phyloP scores from a whole-genome alignment of 1,284 basidiomycete genomes.

The Heterobasidion parviporum region DNA sequence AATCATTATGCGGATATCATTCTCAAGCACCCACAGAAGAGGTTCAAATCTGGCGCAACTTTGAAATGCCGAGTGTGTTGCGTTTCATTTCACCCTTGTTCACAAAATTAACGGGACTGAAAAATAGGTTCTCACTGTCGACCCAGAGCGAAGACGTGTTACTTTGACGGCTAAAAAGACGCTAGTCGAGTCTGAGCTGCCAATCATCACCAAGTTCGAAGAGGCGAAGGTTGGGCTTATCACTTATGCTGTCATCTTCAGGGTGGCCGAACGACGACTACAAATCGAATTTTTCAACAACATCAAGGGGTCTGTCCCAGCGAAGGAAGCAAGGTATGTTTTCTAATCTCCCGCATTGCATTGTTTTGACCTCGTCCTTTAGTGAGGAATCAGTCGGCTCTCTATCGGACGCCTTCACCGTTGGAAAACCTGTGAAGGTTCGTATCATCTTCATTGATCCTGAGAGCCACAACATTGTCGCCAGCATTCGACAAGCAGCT shows the following conservation, averaged over 20 bases:
- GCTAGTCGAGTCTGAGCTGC: constrained; percentile 74
- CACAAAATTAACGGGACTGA: constrained; percentile 2
- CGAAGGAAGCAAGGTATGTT: constrained; percentile 71
- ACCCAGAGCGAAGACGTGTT: constrained; percentile 77
- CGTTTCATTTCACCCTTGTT: background rate
- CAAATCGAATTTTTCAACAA: constrained; percentile 90
- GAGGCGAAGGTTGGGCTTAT: constrained; percentile 70
- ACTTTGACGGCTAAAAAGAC: constrained; percentile 90
- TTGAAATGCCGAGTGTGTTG: constrained; percentile 80
- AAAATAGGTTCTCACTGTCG: constrained; percentile 75
- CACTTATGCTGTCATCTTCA: constrained; percentile 80
- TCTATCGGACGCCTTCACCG: constrained; percentile 62
- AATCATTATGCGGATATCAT: constrained; percentile 92
- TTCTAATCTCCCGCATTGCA: background rate
- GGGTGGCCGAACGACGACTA: constrained; percentile 70
- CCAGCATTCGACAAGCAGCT: constrained; percentile 82
- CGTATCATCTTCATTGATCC: constrained; percentile 71
- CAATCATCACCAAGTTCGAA: constrained; percentile 59
- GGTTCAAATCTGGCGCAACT: constrained; percentile 78
- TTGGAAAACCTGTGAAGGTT: constrained; percentile 85
- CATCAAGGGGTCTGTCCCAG: constrained; percentile 77
- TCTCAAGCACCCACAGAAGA: constrained; percentile 87
- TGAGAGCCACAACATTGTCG: constrained; percentile 63
- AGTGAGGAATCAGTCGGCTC: constrained; percentile 62
- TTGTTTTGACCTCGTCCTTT: constrained; percentile 3